Evolutionary conservation across 768 basidiomycete genomes (phyloP), one percentile per base, ranked within the genome.

Genomic region (Bullera alba): DNA sequence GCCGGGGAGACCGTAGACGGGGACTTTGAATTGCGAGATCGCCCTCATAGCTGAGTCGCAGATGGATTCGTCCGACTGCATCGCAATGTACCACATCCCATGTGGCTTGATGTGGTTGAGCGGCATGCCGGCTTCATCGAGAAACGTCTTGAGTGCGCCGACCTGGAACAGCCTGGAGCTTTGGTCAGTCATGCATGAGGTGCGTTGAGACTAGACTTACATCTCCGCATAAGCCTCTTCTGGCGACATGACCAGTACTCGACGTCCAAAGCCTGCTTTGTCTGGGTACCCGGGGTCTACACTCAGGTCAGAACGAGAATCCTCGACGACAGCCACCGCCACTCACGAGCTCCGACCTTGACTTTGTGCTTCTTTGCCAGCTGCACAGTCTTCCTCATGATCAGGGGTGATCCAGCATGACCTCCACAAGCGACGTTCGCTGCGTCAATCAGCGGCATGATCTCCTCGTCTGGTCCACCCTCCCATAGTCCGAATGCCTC

Each of bases 391-490:
- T 78, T 74, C 54, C 79, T 75, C 83, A 85, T 85, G 42, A 83
- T 77, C 0, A 78, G 75, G 56, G 82, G 83, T 63, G 84, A 82
- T 0, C 81, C 80, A 19, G 36, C 82, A 60, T 84, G 83, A 53
- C 83, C 83, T 5, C 83, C 83, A 60, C 83, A 84, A 0, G 83
- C 83, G 15, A 83, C 74, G 52, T 83, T 82, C 0, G 81, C 80
- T 15, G 81, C 71, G 56, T 81, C 79, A 25, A 82, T 80, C 49
- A 63, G 43, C 17, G 61, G 61, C 61, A 63, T 63, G 25, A 60
- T 50, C 27, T 56, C 55, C 37, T 63, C 61, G 36, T 59, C 57
- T 14, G 57, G 57, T n/a, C 61, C 61, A 2, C 48, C 44, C 41
- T 54, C 45, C 61, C 61, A 62, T 16, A 39, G 48, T 0, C 61